Conservation (phyloP, 441 rosid species). For the Biscutella laevigata region DNA sequence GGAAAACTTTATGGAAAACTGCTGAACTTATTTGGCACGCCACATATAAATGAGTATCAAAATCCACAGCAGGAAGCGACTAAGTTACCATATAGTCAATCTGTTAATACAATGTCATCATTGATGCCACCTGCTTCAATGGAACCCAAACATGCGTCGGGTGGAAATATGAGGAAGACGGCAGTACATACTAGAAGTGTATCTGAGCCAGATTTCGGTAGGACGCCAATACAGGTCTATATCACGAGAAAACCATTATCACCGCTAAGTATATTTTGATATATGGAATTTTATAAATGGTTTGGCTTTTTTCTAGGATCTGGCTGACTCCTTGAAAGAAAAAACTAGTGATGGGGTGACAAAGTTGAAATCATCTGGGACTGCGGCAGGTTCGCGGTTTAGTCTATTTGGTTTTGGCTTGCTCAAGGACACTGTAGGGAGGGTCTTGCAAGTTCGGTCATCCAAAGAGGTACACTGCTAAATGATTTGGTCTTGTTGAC, state of each 20-base stretch:
- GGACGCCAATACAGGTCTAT: conserved; percentile 82
- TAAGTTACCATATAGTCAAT: conserved; percentile 74
- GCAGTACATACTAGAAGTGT: conserved; percentile 73
- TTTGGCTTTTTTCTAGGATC: conserved; percentile 24
- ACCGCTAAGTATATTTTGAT: not conserved
- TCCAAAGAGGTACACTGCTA: conserved; percentile 55
- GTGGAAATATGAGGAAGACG: conserved; percentile 53
- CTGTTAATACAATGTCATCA: conserved; percentile 77
- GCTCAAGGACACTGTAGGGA: conserved; percentile 77
- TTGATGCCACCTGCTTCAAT: conserved; percentile 70
- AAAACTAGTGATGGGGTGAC: conserved; percentile 34
- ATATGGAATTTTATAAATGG: not conserved
- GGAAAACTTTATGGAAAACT: conserved; percentile 74
- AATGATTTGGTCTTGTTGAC: conserved; percentile 6
- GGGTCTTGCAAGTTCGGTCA: conserved; percentile 66
- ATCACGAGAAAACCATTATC: not conserved
- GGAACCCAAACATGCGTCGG: conserved; percentile 59
- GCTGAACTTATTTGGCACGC: conserved; percentile 63
- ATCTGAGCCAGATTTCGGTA: conserved; percentile 90
- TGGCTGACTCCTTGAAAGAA: conserved; percentile 47
- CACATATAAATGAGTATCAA: conserved; percentile 38
- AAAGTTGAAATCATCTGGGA: conserved; percentile 48
- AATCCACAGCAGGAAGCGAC: conserved; percentile 40
- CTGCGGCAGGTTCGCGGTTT: conserved; percentile 60
- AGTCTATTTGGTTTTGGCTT: conserved; percentile 65